These are phyloP conservation scores for Alternaria atra DNA, from an alignment of 2,329 filamentous ascomycete species.

Conservation along the genomic window DNA sequence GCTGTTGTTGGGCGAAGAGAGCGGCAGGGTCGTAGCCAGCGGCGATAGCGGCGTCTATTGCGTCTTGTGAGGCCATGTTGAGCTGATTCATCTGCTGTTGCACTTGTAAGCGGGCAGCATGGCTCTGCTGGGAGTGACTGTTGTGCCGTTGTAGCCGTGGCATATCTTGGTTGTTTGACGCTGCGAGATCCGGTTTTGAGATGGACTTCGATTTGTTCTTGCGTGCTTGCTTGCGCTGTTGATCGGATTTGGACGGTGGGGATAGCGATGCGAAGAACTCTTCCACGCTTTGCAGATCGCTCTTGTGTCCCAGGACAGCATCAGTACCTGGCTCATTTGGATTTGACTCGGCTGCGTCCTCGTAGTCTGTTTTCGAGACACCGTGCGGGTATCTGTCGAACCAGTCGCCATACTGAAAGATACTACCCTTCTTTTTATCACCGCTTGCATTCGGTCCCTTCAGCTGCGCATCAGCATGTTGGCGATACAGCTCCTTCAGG, in stretches of 20 bases:
- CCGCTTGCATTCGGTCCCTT: slow-evolving; percentile 64
- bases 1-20: slow-evolving; percentile 39
- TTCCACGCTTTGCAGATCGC: slow-evolving; percentile 90
- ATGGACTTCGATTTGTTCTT: slow-evolving; percentile 51
- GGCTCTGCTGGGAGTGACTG: slow-evolving; percentile 33
- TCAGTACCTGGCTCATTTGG: slow-evolving; percentile 85
- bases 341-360: slow-evolving; percentile 73
- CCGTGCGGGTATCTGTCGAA: slow-evolving; percentile 95
- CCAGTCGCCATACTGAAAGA: slow-evolving; percentile 98
- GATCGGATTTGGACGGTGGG: slow-evolving; percentile 61
- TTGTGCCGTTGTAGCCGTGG: slow-evolving; percentile 29
- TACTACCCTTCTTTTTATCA: slow-evolving; percentile 57
- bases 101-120: slow-evolving; percentile 37
- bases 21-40: slow-evolving; percentile 39
- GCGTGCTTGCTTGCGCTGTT: slow-evolving; percentile 62
- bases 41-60: slow-evolving; percentile 36
- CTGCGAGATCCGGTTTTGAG: slow-evolving; percentile 38
- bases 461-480: slow-evolving; percentile 81
- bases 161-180: slow-evolving; percentile 37
- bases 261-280: slow-evolving; percentile 89
- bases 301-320: slow-evolving; percentile 85
- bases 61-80: slow-evolving; percentile 43
- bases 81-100: slow-evolving; percentile 43
- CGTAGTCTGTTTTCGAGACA: slow-evolving; percentile 83
- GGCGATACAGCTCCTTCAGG: slow-evolving; percentile 85